These are phyloP conservation scores for Purpureocillium takamizusanense DNA, from an alignment of 2,329 filamentous ascomycete species.

Conservation along the genomic window DNA sequence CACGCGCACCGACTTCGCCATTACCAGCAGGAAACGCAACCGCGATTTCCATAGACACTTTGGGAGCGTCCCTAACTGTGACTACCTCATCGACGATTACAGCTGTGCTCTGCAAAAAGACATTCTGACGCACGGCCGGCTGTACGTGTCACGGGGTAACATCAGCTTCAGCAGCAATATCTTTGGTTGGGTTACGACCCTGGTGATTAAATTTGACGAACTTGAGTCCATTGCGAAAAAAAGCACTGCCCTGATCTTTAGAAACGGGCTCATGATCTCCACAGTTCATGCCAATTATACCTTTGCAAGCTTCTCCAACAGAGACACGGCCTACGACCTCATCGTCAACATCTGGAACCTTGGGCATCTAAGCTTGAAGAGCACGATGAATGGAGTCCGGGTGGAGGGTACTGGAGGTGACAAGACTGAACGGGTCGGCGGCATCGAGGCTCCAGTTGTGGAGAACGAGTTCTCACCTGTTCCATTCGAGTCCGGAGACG, in stretches of 20 bases:
- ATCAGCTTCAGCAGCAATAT: slow-evolving; percentile 99
- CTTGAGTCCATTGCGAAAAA: slow-evolving; percentile 96
- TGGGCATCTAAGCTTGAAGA: slow-evolving; percentile 84
- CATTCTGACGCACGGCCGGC: slow-evolving; percentile 83
- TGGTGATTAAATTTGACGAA: slow-evolving; percentile 97
- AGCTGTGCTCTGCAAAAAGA: slow-evolving; percentile 93
- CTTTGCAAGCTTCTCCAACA: slow-evolving; percentile 88
- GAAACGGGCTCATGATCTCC: slow-evolving; percentile 94
- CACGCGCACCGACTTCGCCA: slow-evolving; percentile 87
- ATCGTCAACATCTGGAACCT: slow-evolving; percentile 99
- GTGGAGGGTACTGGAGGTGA: slow-evolving; percentile 77
- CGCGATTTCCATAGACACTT: slow-evolving; percentile 90
- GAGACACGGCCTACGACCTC: slow-evolving; percentile 93
- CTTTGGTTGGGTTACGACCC: slow-evolving; percentile 91
- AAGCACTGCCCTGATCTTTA: slow-evolving; percentile 89
- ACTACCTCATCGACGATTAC: slow-evolving; percentile 97
- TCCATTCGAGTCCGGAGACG: slow-evolving; percentile 46
- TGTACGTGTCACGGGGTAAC: slow-evolving; percentile 96
- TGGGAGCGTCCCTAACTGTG: slow-evolving; percentile 93
- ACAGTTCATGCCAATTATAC: slow-evolving; percentile 92
- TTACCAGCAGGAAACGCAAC: slow-evolving; percentile 93
- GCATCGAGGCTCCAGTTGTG: slow-evolving; percentile 23
- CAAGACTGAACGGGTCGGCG: slow-evolving; percentile 76
- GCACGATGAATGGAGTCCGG: slow-evolving; percentile 79
- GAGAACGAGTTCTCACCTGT: slow-evolving; percentile 36